Evolutionary conservation across 164 flowering plant genomes (phyloP), one percentile per base, ranked within the genome.

Genomic region (Houttuynia cordata): DNA sequence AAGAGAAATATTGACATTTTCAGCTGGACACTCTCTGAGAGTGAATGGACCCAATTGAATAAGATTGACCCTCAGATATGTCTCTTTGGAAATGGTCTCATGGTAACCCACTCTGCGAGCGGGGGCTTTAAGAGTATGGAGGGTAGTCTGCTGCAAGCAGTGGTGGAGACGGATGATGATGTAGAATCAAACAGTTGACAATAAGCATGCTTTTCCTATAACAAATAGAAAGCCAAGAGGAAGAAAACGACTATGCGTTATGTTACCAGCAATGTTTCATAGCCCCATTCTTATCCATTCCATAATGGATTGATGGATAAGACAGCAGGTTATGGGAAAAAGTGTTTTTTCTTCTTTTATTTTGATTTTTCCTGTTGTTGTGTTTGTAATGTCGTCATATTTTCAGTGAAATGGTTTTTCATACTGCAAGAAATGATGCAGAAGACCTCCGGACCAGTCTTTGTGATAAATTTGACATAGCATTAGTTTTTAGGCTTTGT

Each of bases 21-120:
- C 73, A 75, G 64, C 58, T 84, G 91, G 87, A 78, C 77, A 0
- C 75, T 82, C 49, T 76, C 90, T 0, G 85, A 82, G 19, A 74
- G 67, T 0, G 86, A 84, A 61, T 77, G 74, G 79, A 79, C 75
- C 50, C 75, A 68, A 41, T 59, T 84, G 75, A 84, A 80, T 65
- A 72, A 70, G 62, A 81, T 84, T 47, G 84, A 84, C 50, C 83
- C 84, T 12, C 89, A 81, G 73, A 80, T 81, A 19, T 84, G 86
- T 60, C 70, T 81, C 41, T 84, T 77, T 58, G 86, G 84, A 58
- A 75, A 77, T 40, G 72, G 75, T 37, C 74, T 78, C 25, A 54
- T 68, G 52, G 47, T 60, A n/a, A 70, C 57, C 64, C 56, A 61
- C 53, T 71, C 75, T 8, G 81, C 75, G 39, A 45, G 59, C 19